Evolutionary conservation across 1,284 basidiomycete genomes (phyloP).

Genomic region (Ganoderma boninense): DNA sequence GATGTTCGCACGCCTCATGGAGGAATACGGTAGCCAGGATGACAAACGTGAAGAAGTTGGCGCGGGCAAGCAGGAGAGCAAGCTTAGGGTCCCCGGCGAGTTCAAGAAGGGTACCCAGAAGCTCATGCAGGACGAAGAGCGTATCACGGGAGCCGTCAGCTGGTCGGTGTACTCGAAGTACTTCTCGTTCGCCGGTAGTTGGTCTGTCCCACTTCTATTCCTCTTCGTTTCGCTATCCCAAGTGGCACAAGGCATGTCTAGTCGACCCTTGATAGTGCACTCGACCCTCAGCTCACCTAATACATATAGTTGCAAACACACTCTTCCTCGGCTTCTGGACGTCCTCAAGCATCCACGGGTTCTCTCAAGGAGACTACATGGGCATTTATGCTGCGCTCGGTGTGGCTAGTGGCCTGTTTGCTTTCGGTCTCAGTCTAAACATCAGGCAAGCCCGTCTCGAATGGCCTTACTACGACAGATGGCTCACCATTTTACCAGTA

Average conservation of each 20-base stretch:
- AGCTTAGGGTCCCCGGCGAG: conserved; percentile 20
- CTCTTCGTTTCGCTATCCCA: conserved; percentile 43
- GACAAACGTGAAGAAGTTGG: conserved; percentile 40
- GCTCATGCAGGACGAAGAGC: conserved; percentile 51
- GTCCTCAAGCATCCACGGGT: conserved; percentile 49
- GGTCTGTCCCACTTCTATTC: conserved; percentile 50
- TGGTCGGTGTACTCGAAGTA: conserved; percentile 48
- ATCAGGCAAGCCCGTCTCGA: conserved; percentile 53
- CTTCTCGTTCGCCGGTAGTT: conserved; percentile 56
- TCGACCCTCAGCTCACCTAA: not conserved
- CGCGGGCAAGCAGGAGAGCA: conserved; percentile 31
- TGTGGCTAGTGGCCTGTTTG: conserved; percentile 61
- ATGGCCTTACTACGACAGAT: not conserved
- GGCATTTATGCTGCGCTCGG: conserved; percentile 74
- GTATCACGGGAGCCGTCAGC: conserved; percentile 43
- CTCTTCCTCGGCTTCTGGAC: conserved; percentile 54
- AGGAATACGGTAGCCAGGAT: conserved; percentile 61
- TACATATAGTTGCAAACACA: conserved; percentile 46
- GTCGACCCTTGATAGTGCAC: not conserved
- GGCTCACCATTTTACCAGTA: conserved; percentile 46
- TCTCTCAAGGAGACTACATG: conserved; percentile 69
- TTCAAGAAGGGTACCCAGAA: conserved; percentile 14
- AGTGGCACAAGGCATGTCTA: conserved; percentile 39
- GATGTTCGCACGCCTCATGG: conserved; percentile 67
- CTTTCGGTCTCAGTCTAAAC: conserved; percentile 61